phyloP scores from a whole-genome alignment of 768 basidiomycete genomes.

The Russula abietina region DNA sequence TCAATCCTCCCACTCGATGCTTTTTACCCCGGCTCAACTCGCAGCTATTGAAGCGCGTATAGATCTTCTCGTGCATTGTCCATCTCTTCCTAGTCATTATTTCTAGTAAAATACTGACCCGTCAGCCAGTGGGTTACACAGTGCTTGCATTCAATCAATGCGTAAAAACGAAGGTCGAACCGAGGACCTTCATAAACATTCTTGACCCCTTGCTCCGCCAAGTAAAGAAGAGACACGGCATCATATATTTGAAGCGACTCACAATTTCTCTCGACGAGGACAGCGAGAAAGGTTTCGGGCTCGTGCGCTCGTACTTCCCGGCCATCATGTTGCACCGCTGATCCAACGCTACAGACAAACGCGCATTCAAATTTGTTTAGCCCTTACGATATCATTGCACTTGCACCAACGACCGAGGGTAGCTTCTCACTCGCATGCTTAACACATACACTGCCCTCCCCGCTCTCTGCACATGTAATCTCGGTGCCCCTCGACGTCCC shows the following conservation, averaged over 20 bases:
- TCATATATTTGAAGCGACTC: conserved; percentile 66
- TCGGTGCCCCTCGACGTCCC: conserved; percentile 71
- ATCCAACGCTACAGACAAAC: conserved; percentile 46
- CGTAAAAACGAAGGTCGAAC: conserved; percentile 63
- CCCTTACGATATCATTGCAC: conserved; percentile 70
- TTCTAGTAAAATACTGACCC: conserved; percentile 17
- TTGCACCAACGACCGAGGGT: conserved; percentile 63
- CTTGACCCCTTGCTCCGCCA: conserved; percentile 55
- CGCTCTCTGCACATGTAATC: conserved; percentile 75
- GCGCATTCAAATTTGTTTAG: conserved; percentile 57
- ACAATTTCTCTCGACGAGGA: conserved; percentile 78
- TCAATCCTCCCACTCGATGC: conserved; percentile 25
- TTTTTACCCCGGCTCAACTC: conserved; percentile 54
- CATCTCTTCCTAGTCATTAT: conserved; percentile 29
- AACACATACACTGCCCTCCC: conserved; percentile 69
- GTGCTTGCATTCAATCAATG: conserved; percentile 74
- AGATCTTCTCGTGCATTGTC: conserved; percentile 68
- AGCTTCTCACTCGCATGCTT: conserved; percentile 78
- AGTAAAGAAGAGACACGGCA: conserved; percentile 50
- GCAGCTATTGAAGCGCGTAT: conserved; percentile 53
- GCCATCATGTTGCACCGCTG: neutral
- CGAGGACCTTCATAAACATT: conserved; percentile 60
- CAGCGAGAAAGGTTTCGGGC: conserved; percentile 80
- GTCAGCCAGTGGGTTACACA: conserved; percentile 72
- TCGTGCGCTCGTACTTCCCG: conserved; percentile 41